phyloP scores from a whole-genome alignment of 2,329 filamentous ascomycete genomes.

The Trichoderma asperellum region DNA sequence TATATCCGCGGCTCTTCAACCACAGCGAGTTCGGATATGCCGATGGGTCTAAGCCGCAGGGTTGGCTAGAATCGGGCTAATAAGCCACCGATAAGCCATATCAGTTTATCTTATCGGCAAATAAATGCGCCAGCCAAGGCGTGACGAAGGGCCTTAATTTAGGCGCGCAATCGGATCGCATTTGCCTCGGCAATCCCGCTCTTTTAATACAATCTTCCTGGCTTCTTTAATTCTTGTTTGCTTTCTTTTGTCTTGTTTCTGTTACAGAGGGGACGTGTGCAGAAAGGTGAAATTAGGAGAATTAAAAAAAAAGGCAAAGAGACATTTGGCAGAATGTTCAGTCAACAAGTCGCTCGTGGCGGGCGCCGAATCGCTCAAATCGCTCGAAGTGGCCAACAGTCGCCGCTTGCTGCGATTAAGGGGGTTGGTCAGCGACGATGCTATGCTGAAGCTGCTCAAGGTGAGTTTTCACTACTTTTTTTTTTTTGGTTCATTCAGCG shows the following conservation, averaged over 20 bases:
- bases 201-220: not conserved
- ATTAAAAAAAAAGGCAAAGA: not conserved
- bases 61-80: conserved; percentile 22
- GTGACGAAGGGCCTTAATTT: conserved; percentile 45
- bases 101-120: conserved; percentile 25
- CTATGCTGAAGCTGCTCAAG: conserved; percentile 36
- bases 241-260: not conserved
- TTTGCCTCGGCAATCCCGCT: conserved; percentile 21
- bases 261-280: not conserved
- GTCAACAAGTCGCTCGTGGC: conserved; percentile 35
- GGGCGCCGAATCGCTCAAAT: conserved; percentile 36
- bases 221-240: not conserved
- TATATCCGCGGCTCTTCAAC: not conserved
- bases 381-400: conserved; percentile 31
- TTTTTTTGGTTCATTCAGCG: not conserved
- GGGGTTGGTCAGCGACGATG: conserved; percentile 32
- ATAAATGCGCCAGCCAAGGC: conserved; percentile 57
- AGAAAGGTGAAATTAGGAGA: not conserved
- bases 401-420: conserved; percentile 16
- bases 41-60: not conserved
- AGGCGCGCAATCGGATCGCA: not conserved
- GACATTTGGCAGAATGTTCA: conserved; percentile 31
- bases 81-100: conserved; percentile 5
- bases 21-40: conserved; percentile 10
- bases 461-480: conserved; percentile 30